Base-by-base conservation (phyloP, 2,329 filamentous ascomycete species). In the Leptographium lundbergii region DNA sequence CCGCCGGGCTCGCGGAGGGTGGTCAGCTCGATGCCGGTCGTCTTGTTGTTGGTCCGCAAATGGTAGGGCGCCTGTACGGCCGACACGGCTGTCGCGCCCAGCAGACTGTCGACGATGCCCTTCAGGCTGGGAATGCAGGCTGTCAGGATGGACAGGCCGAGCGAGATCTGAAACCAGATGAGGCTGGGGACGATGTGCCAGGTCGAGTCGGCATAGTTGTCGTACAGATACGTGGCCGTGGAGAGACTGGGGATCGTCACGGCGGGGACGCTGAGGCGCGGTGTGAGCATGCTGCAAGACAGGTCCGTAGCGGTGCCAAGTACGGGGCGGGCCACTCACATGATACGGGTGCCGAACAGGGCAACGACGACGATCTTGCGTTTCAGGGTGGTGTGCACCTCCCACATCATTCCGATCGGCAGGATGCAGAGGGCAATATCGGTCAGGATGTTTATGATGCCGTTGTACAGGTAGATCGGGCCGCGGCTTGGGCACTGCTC, bases 101-200 rank as follows among this genome's bases (percentile, higher is more conserved):
- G 27, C 36, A 63, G 48, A 29, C 58, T 62, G 51, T 64, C 60
- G 42, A 64, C 54, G 25, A 63, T 51, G 39, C 59, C 51, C 59
- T 63, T 64, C n/a, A 62, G 59, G 55, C 62, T 62, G 11, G 63
- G 62, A 11, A 62, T 62, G 53, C 60, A 62, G n/a, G 63, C 63
- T 9, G 62, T 64, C 36, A 64, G 54, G 3, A 64, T 56, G 19
- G 63, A 64, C 5, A 64, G 59, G 39, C 58, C 54, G 34, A 57
- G 57, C 14, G 56, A 59, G 19, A 60, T 39, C 39, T 62, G 60
- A 10, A 50, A 50, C 57, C 57, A 58, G 51, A 58, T 27, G 19
- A 58, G 39, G 19, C 52, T 54, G 39, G 57, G 51, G 13, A 58
- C 50, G 19, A 54, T 14, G 25, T 36, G 51, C 62, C 63, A 64